Base-by-base conservation (phyloP, 495 filamentous ascomycete genomes). In the Penicillium odoratum region DNA sequence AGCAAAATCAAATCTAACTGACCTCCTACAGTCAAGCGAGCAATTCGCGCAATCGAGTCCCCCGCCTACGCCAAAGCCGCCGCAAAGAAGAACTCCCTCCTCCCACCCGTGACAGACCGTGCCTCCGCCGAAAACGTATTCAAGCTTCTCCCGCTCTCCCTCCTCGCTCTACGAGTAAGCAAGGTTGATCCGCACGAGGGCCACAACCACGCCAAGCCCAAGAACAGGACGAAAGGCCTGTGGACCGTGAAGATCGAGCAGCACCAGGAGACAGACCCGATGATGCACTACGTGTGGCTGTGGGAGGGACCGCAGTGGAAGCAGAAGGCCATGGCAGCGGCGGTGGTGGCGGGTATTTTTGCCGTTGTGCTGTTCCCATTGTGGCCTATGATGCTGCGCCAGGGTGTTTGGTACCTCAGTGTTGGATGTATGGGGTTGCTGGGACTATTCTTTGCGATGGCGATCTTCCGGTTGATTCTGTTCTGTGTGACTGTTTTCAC, bases 161-260 rank as follows among this genome's bases (percentile, higher is more conserved):
- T 98, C 65, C 85, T 99, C 42, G 94, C 95, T 7, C 82, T 99
- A 30, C 90, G 95, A 51, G 92, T 98, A 25, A 83, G 78, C 59
- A 97, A 98, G 74, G 74, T 88, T 44, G 95, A 98, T 63, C 84
- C 86, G 15, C 76, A 81, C 43, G 78, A 74, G 5, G 86, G 82
- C 42, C 93, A 97, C 71, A 81, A 88, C 71, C 88, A 91, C 58
- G 86, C 77, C 51, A 90, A 91, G 70, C 82, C 87, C 56, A 85
- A 85, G 61, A 98, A 98, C 80, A 86, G 92, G 26, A 79, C 90
- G 62, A 99, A 98, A 79, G 95, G 95, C 18, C 84, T 92, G 28
- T 99, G 95, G 95, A 97, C 88, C 2, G 95, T 99, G 42, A 88
- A 86, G 68, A 91, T 99, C 62, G 94, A 98, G 75, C 93, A 93